phyloP scores from a whole-genome alignment of 169 alveolate genomes.

The Neospora caninum region DNA sequence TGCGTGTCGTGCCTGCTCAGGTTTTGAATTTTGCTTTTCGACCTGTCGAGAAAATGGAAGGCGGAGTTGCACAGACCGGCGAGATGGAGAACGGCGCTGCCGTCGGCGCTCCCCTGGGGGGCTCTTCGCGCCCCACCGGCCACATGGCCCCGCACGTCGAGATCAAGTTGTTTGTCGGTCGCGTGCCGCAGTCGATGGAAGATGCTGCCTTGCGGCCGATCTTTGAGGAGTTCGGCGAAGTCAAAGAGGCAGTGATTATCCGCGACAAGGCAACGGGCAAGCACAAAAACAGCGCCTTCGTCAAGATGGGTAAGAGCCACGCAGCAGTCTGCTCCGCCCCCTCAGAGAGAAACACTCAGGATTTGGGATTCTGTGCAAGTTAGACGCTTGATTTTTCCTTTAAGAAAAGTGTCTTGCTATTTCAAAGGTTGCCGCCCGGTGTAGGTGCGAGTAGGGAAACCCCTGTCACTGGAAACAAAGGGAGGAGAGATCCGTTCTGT shows the following conservation, averaged over 20 bases:
- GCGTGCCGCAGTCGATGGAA: slow-evolving; percentile 86
- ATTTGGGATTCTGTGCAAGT: too few species aligned
- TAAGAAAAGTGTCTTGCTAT: too few species aligned
- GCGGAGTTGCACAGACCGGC: background rate
- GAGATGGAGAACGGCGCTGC: slow-evolving; percentile 25
- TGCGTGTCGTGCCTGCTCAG: background rate
- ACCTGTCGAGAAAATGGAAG: background rate
- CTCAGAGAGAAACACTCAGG: background rate
- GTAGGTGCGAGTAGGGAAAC: too few species aligned
- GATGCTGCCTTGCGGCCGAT: slow-evolving; percentile 84
- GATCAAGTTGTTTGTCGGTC: slow-evolving; percentile 88
- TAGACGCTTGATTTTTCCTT: too few species aligned
- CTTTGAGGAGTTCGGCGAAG: slow-evolving; percentile 89
- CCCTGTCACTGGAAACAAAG: too few species aligned
- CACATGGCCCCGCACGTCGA: slow-evolving; percentile 91
- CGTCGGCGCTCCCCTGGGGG: background rate
- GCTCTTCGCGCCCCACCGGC: background rate
- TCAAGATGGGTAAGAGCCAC: slow-evolving; percentile 48
- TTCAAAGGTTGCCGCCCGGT: too few species aligned
- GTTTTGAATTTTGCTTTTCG: background rate
- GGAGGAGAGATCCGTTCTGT: too few species aligned
- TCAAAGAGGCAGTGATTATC: slow-evolving; percentile 84
- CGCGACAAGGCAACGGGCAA: slow-evolving; percentile 86
- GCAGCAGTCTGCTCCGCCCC: background rate
- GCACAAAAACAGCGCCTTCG: slow-evolving; percentile 76